Evolutionary conservation across 31 red algal genomes (phyloP), one percentile per base, ranked within the genome.

Genomic region (Endocladia muricata): DNA sequence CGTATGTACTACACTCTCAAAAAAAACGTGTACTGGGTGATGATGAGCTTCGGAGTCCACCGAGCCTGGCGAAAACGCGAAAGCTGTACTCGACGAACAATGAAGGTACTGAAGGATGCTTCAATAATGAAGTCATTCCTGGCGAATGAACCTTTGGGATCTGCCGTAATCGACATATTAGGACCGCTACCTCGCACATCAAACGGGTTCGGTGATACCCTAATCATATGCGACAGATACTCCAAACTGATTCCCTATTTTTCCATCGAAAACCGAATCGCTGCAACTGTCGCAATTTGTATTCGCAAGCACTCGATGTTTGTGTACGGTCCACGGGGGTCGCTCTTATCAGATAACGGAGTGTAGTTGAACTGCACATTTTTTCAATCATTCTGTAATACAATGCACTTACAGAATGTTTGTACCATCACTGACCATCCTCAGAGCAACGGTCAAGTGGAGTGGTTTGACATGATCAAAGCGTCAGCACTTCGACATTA

Each of bases 171-270:
- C 8, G 77, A 68, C 34, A 41, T 68, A 19, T 63, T 70, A 23
- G 77, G 77, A 30, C 77, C 60, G 6, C 61, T 79, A 23, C 61
- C 61, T 21, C 15, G 37, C 28, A 81, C 60, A 2, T 43, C 61
- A 17, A 44, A 68, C 17, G 77, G 61, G 21, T 48, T 52, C 62
- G 4, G 7, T 6, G 41, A 39, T 42, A 21, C 56, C 52, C 38
- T 81, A 22, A 63, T 81, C 21, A 68, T 81, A 33, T 41, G 35
- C 55, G 49, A 78, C 43, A n/a, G n/a, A n/a, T n/a, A n/a, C n/a
- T 49, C 8, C 44, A 19, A 19, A 49, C 44, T 40, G 77, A 33
- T 68, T 68, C 41, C 38, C 39, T n/a, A 81, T 69, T 29, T 25
- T 68, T 9, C 31, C 29, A 1, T 81, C 43, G 29, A 39, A 37